Evolutionary conservation across 805 yeast species (phyloP).

Genomic region (Lachancea thermotolerans): DNA sequence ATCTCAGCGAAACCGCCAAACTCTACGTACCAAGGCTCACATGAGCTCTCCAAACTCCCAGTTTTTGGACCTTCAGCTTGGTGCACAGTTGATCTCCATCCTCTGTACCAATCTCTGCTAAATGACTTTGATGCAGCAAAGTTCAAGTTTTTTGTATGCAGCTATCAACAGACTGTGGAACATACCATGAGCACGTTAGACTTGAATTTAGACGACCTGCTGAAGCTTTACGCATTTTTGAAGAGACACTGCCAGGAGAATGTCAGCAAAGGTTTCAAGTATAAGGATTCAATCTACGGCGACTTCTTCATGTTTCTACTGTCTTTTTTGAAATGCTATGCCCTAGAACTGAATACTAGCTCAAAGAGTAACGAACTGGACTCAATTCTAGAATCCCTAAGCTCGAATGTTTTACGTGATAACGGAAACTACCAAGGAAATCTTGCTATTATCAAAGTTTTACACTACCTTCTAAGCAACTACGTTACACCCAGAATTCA

Average conservation of each 20-base stretch:
- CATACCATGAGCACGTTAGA: slow-evolving; percentile 4
- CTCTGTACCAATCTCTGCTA: slow-evolving; percentile 12
- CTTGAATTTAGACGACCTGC: slow-evolving; percentile 12
- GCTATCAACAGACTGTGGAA: slow-evolving; percentile 15
- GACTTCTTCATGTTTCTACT: slow-evolving; percentile 22
- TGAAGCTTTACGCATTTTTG: slow-evolving; percentile 12
- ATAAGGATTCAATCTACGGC: slow-evolving; percentile 27
- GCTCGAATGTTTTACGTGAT: slow-evolving; percentile 16
- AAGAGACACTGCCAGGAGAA: slow-evolving; percentile 2
- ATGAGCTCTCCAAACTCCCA: slow-evolving; percentile 16
- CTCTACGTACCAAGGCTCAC: slow-evolving; percentile 20
- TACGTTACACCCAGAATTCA: slow-evolving; percentile 9
- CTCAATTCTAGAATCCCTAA: slow-evolving; percentile 13
- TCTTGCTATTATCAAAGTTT: slow-evolving; percentile 16
- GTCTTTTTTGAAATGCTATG: slow-evolving; percentile 15
- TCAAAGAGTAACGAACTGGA: slow-evolving; percentile 12
- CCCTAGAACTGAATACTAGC: slow-evolving; percentile 9
- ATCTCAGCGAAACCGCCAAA: slow-evolving; percentile 12
- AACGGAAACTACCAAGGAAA: slow-evolving; percentile 25
- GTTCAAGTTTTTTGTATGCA: slow-evolving; percentile 25
- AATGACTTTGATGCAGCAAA: slow-evolving; percentile 19
- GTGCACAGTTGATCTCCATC: slow-evolving; percentile 16
- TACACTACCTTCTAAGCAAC: slow-evolving; percentile 13
- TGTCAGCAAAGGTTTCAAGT: slow-evolving; percentile 17
- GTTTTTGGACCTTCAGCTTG: slow-evolving; percentile 26